These are phyloP conservation scores for Pseudoperonospora humuli DNA, from an alignment of 352 stramenopile species.

Conservation along the genomic window DNA sequence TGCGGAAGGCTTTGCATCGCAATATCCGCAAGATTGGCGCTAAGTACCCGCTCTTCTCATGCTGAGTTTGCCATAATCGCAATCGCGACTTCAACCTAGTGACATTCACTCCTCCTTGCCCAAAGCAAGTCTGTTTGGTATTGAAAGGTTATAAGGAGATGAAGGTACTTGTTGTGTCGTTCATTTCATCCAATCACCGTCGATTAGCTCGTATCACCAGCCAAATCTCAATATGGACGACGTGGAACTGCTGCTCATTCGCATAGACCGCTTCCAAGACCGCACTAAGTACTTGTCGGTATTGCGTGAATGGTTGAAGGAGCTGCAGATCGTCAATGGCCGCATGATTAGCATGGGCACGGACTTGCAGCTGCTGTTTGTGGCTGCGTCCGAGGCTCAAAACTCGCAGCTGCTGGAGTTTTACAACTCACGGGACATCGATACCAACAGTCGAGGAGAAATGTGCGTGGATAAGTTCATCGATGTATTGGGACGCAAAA, in stretches of 20 bases:
- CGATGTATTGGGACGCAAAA: conserved; percentile 54
- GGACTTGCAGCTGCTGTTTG: conserved; percentile 51
- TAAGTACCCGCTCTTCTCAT: conserved; percentile 73
- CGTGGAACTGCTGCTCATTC: conserved; percentile 55
- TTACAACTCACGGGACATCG: conserved; percentile 41
- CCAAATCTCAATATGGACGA: background rate
- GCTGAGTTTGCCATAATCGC: no score
- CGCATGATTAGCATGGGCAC: conserved; percentile 53
- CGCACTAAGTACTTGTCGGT: conserved; percentile 47
- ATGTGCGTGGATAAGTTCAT: conserved; percentile 67
- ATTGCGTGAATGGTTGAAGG: conserved; percentile 47
- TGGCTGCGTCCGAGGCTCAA: conserved; percentile 32
- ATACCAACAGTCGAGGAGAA: conserved; percentile 50
- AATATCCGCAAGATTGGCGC: conserved; percentile 69
- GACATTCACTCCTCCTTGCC: no score
- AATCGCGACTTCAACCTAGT: no score
- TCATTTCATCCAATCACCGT: conserved; percentile 8
- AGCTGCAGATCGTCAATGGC: conserved; percentile 38
- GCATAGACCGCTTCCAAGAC: conserved; percentile 65
- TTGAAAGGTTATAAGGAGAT: no score
- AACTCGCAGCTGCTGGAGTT: conserved; percentile 37
- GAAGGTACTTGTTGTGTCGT: background rate
- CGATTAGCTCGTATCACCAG: background rate
- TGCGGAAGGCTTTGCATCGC: conserved; percentile 65
- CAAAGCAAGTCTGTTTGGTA: no score